Percentiles rank a stretch among this genome's conserved stretches.
phyloP scores from a whole-genome alignment of 768 basidiomycete genomes.

The Imleria badia region DNA sequence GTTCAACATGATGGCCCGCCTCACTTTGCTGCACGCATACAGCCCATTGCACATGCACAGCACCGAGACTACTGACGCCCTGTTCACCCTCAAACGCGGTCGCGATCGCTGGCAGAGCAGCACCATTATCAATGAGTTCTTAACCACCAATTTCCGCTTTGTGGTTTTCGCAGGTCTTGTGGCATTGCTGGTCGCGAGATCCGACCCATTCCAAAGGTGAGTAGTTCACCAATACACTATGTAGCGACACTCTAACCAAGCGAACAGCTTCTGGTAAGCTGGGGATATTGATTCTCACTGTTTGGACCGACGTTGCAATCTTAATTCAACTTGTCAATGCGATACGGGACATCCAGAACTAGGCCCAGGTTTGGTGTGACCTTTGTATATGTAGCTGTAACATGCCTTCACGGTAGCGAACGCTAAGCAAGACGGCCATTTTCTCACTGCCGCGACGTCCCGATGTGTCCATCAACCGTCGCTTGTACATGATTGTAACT shows the following conservation, averaged over 20 bases:
- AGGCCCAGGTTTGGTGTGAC: slow-evolving; percentile 52
- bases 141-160: slow-evolving; percentile 19
- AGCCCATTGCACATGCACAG: too few relatives aligned
- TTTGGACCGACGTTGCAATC: slow-evolving; percentile 32
- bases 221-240: neutral
- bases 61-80: too few relatives aligned
- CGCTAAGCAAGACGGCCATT: slow-evolving; percentile 24
- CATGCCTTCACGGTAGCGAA: neutral
- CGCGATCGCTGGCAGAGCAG: too few relatives aligned
- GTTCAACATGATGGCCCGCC: too few relatives aligned
- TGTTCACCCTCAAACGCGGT: too few relatives aligned
- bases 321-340: slow-evolving; percentile 34
- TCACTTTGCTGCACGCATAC: too few relatives aligned
- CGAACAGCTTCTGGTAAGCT: slow-evolving; percentile 25
- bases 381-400: slow-evolving; percentile 42
- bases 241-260: neutral
- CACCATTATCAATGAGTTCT: too few relatives aligned
- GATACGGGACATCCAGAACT: slow-evolving; percentile 30
- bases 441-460: slow-evolving; percentile 35
- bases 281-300: slow-evolving; percentile 34
- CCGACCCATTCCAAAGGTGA: slow-evolving; percentile 56
- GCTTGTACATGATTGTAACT: slow-evolving; percentile 46
- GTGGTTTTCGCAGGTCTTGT: slow-evolving; percentile 39
- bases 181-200: slow-evolving; percentile 37
- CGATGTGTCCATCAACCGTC: slow-evolving; percentile 48